Conservation (phyloP, 2,329 filamentous ascomycete genomes). For the Orbilia javanica region DNA sequence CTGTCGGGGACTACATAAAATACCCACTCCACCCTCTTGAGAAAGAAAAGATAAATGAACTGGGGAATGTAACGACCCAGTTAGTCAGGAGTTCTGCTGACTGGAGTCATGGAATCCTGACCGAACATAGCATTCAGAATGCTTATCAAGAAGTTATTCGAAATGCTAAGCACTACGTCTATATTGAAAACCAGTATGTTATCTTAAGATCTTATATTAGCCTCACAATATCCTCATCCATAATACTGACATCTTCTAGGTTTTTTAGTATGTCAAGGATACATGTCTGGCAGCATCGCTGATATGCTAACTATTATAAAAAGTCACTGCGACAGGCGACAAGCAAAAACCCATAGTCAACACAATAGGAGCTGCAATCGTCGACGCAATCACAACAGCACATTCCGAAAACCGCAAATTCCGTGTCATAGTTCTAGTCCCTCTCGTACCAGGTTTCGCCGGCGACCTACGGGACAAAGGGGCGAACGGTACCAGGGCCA, state of each 20-base stretch:
- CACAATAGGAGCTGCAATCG: conserved; percentile 86
- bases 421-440: conserved; percentile 88
- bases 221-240: background rate
- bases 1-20: conserved; percentile 85
- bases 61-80: conserved; percentile 84
- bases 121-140: conserved; percentile 87
- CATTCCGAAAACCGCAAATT: conserved; percentile 88
- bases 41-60: conserved; percentile 74
- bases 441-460: conserved; percentile 91
- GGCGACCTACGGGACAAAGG: conserved; percentile 87
- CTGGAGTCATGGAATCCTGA: conserved; percentile 92
- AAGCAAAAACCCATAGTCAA: conserved; percentile 88
- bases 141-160: conserved; percentile 87
- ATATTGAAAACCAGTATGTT: conserved; percentile 87
- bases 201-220: background rate
- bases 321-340: conserved; percentile 87
- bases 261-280: conserved; percentile 77
- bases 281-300: background rate
- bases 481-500: conserved; percentile 86
- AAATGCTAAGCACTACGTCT: conserved; percentile 90
- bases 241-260: conserved; percentile 4
- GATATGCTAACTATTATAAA: conserved; percentile 60
- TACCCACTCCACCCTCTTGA: conserved; percentile 81
- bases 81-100: conserved; percentile 90
- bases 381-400: conserved; percentile 86